phyloP scores from a whole-genome alignment of 306 rosid species.

The Morella rubra region DNA sequence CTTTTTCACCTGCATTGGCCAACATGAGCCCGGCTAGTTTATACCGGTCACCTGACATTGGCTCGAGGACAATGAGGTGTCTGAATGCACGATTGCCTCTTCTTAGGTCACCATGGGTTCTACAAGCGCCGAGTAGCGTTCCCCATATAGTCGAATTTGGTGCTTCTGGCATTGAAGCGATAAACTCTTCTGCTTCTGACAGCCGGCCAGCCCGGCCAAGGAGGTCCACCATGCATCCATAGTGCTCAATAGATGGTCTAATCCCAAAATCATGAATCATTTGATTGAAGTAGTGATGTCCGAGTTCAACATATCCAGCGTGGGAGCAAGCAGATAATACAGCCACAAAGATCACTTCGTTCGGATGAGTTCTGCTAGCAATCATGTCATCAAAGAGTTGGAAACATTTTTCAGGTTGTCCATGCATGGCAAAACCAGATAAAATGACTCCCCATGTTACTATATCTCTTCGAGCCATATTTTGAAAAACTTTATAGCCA shows the following conservation, averaged over 20 bases:
- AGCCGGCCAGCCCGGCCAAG: constrained; percentile 49
- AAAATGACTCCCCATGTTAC: constrained; percentile 53
- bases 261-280: constrained; percentile 41
- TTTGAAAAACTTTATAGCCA: constrained; percentile 31
- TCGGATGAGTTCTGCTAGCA: constrained; percentile 38
- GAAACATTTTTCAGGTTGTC: constrained; percentile 30
- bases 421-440: constrained; percentile 48
- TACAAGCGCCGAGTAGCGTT: constrained; percentile 41
- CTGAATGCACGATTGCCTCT: constrained; percentile 45
- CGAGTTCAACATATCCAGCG: constrained; percentile 43
- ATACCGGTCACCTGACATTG: constrained; percentile 46
- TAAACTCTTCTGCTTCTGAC: constrained; percentile 40
- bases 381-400: constrained; percentile 45
- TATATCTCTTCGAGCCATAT: constrained; percentile 36
- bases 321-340: constrained; percentile 47
- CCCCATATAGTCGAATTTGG: constrained; percentile 51
- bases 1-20: constrained; percentile 34
- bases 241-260: constrained; percentile 47
- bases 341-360: constrained; percentile 41
- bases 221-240: constrained; percentile 59
- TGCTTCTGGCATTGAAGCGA: constrained; percentile 30
- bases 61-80: constrained; percentile 37
- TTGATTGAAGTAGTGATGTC: constrained; percentile 32
- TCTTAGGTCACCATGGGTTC: constrained; percentile 30
- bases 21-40: constrained; percentile 50